A percentile compares a stretch with the other conserved stretches of the same genome.
phyloP scores from a whole-genome alignment of 192 early-diverging fungal species.

The Pilaira anomala region DNA sequence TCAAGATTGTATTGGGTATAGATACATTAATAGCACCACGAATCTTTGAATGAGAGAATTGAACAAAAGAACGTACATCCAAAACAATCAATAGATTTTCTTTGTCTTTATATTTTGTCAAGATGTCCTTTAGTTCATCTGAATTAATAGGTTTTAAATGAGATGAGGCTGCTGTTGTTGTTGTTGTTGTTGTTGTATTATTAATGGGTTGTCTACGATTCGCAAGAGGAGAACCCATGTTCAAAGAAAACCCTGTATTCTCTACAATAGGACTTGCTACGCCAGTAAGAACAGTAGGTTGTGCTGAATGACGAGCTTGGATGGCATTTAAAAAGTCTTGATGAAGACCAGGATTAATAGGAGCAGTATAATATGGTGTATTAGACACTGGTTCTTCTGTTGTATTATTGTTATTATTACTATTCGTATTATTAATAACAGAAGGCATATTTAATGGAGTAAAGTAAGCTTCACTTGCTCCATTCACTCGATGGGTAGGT shows the following conservation, averaged over 20 bases:
- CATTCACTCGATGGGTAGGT: conserved; percentile 18
- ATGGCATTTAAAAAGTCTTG: conserved; percentile 40
- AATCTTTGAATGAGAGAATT: conserved; percentile 52
- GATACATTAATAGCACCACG: conserved; percentile 61
- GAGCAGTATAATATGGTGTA: conserved; percentile 40
- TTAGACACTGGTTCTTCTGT: neutral
- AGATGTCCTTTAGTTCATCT: neutral
- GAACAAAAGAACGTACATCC: conserved; percentile 67
- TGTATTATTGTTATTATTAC: neutral
- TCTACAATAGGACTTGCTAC: neutral
- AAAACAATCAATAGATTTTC: conserved; percentile 28
- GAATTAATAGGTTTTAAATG: neutral
- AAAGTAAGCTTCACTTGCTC: conserved; percentile 28
- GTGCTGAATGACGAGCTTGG: conserved; percentile 28
- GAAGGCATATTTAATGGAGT: conserved; percentile 30
- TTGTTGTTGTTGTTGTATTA: conserved; percentile 11
- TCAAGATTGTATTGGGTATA: conserved; percentile 71
- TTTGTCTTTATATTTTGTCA: neutral
- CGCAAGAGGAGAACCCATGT: conserved; percentile 19
- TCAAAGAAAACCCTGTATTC: conserved; percentile 1
- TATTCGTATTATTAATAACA: neutral
- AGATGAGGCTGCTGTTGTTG: neutral
- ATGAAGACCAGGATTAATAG: conserved; percentile 33
- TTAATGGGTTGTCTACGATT: conserved; percentile 8
- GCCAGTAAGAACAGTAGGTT: conserved; percentile 22